Base-by-base conservation (phyloP, 345 rosid genomes). In the Eutrema heterophyllum region DNA sequence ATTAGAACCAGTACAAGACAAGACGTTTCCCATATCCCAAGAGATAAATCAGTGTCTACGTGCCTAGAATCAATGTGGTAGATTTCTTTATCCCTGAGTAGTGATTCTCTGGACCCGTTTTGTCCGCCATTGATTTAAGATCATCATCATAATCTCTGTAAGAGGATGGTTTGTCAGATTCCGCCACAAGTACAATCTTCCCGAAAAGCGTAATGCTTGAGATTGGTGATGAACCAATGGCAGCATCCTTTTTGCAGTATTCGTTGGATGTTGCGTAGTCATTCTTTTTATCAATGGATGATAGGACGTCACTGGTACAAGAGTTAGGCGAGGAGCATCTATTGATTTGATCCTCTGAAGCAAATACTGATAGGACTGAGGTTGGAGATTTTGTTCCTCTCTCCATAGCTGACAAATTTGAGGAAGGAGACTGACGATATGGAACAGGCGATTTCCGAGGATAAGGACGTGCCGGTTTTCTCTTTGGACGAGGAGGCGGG, bases 401-500 rank as follows among this genome's bases (percentile, higher is more conserved):
- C 41, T 84, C 96, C 44, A 66, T 46, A 54, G 67, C 76, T 40
- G 82, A 66, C 40, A 58, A 73, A 64, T 65, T 77, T 16, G 86
- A 82, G 60, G 89, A 78, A 24, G 79, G 75, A 58, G 82, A 74
- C 73, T 18, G 79, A 70, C 78, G 57, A 69, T 46, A 48, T 12
- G 80, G 59, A 33, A 52, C 45, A 11, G 78, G 59, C 78, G 68
- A 68, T 78, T 90, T 93, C 11, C 93, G 90, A n/a, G 98, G 98
- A 70, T 93, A 93, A 55, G 98, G 98, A 77, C 83, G 93, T 32
- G 80, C 21, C 0, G 97, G 98, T 69, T 87, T 93, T 68, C 96
- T 78, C 84, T 93, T 93, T 0, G 96, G 98, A 6, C 97, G 89
- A 50, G 98, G 97, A 58, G 97, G 98, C 8, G 98, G 98, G 41